Percentiles rank a stretch among this genome's conserved stretches.
Conservation (phyloP, 148 eudicot species). For the Rheum nobile region DNA sequence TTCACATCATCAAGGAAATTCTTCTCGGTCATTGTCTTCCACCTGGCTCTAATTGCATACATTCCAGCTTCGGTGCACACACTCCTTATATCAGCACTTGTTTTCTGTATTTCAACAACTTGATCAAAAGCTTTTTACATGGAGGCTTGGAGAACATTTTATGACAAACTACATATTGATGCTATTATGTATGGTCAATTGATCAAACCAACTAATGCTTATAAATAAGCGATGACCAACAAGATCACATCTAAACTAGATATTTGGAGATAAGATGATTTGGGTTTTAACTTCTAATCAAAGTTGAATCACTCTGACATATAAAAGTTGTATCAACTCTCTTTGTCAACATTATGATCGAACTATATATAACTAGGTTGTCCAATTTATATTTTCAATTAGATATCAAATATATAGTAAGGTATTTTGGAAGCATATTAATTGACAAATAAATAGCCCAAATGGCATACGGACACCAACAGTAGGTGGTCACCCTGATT, state of each 20-base stretch:
- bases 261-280: neutral
- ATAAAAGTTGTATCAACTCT: neutral
- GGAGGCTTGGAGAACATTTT: too few species aligned
- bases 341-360: neutral
- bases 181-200: too few species aligned
- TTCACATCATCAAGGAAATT: conserved; percentile 94
- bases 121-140: neutral
- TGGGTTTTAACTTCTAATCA: neutral
- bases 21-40: conserved; percentile 88
- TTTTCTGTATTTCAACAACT: neutral
- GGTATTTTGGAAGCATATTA: neutral
- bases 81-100: conserved; percentile 94
- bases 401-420: neutral
- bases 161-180: neutral
- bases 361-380: neutral
- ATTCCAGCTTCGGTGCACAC: conserved; percentile 96
- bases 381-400: neutral
- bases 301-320: neutral
- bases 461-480: neutral
- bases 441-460: conserved; percentile 4
- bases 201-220: neutral
- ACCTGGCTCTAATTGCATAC: conserved; percentile 85
- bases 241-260: neutral
- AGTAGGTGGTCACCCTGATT: neutral
- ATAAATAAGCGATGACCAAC: neutral